A percentile compares a stretch with the other conserved stretches of the same genome.
Conservation (phyloP, 2,329 filamentous ascomycete genomes). For the Ilyonectria robusta region DNA sequence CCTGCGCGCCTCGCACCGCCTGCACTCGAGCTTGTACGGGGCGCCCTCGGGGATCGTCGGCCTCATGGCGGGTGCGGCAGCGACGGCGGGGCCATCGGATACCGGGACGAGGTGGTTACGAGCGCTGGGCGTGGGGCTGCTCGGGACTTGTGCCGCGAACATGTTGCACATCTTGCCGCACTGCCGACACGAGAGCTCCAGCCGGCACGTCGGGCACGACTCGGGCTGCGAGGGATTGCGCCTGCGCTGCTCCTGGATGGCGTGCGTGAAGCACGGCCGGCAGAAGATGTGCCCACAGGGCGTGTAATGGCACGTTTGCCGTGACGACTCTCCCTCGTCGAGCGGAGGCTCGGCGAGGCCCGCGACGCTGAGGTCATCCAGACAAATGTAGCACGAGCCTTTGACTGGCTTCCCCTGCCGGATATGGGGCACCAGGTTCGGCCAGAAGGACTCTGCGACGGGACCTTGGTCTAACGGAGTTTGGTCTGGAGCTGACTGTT, state of each 20-base stretch:
- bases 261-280: constrained; percentile 14
- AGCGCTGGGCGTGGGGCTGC: neutral
- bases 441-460: constrained; percentile 5
- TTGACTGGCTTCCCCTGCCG: neutral
- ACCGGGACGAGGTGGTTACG: neutral
- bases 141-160: neutral
- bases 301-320: constrained; percentile 18
- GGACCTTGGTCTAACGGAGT: neutral
- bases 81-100: neutral
- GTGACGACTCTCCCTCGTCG: neutral
- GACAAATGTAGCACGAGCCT: constrained; percentile 38
- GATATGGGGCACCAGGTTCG: constrained; percentile 3
- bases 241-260: neutral
- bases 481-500: neutral
- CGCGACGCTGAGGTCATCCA: constrained; percentile 22
- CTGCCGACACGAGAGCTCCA: constrained; percentile 1
- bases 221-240: too few relatives aligned
- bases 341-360: constrained; percentile 9
- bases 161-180: constrained; percentile 9
- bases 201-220: constrained; percentile 39
- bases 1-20: constrained; percentile 25
- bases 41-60: constrained; percentile 13
- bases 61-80: neutral
- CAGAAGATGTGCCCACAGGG: constrained; percentile 46
- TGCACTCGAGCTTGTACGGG: constrained; percentile 15